Base-by-base conservation (phyloP, 805 yeast genomes). In the Candida vaughaniae region DNA sequence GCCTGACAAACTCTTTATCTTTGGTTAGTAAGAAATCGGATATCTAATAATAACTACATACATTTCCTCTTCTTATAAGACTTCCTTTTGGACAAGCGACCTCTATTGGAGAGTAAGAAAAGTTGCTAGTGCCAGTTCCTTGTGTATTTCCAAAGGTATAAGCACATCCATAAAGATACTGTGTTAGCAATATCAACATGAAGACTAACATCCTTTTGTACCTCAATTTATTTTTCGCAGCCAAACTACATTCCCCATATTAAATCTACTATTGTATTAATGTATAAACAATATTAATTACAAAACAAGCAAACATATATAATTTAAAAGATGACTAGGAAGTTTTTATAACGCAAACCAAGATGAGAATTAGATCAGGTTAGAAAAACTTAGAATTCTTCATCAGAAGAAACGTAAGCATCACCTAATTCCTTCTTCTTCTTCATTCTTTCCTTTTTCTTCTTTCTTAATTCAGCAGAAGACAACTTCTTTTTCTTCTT, bases 371-470 rank as follows among this genome's bases (percentile, higher is more conserved):
- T n/a, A n/a, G n/a, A 25, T 25, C 12, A 11, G n/a, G 28, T 25
- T n/a, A 25, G 6, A 8, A 8, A 14, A 25, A 18, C 55, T 64
- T 63, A 65, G 48, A 62, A 61, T 40, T 91, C 99, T 58, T 90
- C 96, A 59, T 95, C 93, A 51, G 58, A 52, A 43, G 98, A 91
- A 56, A 89, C 97, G 71, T 93, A 95, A 72, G 93, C 98, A 68
- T 93, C 99, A 80, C 98, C 98, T 69, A 90, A 73, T 73, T 85
- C 95, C 95, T 93, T 93, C 97, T 91, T 93, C 95, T 91, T 93
- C 85, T 85, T 88, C 98, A 93, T 90, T 84, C 99, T 89, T 79
- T 93, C 99, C 95, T 93, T 93, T 97, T 93, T 93, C 96, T 93
- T 93, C 96, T 93, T 93, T 84, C 99, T 88, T 71, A 91, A 79